These are phyloP conservation scores for Cryphonectria nitschkei DNA, from an alignment of 2,329 filamentous ascomycete species.

Conservation along the genomic window DNA sequence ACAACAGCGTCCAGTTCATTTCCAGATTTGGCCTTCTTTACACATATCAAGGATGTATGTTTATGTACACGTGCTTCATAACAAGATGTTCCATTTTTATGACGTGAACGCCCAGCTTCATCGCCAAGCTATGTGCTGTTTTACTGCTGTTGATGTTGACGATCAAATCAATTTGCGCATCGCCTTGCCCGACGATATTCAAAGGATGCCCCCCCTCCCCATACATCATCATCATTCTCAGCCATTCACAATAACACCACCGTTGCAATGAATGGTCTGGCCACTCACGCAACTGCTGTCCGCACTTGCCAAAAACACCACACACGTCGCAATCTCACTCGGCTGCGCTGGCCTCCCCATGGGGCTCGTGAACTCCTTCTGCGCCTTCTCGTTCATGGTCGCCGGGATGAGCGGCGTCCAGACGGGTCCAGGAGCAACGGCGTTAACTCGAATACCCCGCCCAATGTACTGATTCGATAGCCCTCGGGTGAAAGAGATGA, in stretches of 20 bases:
- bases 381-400: conserved; percentile 71
- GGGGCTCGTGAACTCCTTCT: conserved; percentile 73
- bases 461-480: conserved; percentile 74
- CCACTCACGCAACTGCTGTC: conserved; percentile 77
- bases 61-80: background rate
- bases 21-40: background rate
- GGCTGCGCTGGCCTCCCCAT: conserved; percentile 81
- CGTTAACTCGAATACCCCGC: conserved; percentile 77
- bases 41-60: background rate
- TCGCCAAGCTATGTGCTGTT: background rate
- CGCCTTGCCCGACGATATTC: background rate
- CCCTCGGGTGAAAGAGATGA: conserved; percentile 77
- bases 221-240: conserved; percentile 33
- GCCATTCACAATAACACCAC: conserved; percentile 53
- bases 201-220: background rate
- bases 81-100: background rate
- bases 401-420: conserved; percentile 77
- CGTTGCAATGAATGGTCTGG: conserved; percentile 63
- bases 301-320: conserved; percentile 76
- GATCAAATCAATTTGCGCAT: background rate
- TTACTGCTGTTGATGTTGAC: no score
- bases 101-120: background rate
- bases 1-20: background rate
- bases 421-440: conserved; percentile 76
- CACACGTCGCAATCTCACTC: conserved; percentile 79